Percentiles rank a stretch among this genome's conserved stretches.
Evolutionary conservation across 148 eudicot genomes (phyloP).

Genomic region (Cornus kousa): DNA sequence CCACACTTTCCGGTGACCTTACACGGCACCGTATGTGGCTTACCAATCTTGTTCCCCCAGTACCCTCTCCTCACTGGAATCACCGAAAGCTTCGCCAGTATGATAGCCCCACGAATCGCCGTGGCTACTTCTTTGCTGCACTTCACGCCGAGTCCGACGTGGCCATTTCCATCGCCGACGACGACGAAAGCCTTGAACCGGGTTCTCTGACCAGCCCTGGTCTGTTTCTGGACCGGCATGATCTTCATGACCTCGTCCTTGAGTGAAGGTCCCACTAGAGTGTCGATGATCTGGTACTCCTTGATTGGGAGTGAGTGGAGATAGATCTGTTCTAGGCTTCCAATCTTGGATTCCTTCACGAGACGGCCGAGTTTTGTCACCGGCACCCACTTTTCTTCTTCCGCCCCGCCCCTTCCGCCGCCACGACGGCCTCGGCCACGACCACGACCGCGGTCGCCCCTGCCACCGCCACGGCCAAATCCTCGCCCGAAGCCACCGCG

Average conservation of each 20-base stretch:
- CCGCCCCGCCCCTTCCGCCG: constrained; percentile 42
- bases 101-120: constrained; percentile 68
- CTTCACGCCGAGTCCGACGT: constrained; percentile 73
- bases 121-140: constrained; percentile 77
- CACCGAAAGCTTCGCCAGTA: constrained; percentile 65
- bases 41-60: constrained; percentile 83
- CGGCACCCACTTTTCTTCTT: constrained; percentile 65
- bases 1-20: constrained; percentile 85
- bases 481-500: constrained; percentile 65
- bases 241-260: constrained; percentile 86
- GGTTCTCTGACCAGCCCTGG: constrained; percentile 78
- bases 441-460: constrained; percentile 50
- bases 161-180: constrained; percentile 72
- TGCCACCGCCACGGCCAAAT: constrained; percentile 41
- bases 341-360: constrained; percentile 47
- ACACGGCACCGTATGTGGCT: constrained; percentile 69
- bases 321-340: constrained; percentile 51
- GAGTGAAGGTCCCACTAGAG: constrained; percentile 38
- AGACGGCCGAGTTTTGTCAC: constrained; percentile 66
- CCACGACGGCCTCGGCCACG: constrained; percentile 65
- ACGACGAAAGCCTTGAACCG: constrained; percentile 81
- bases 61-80: constrained; percentile 76
- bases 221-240: constrained; percentile 86
- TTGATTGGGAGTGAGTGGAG: constrained; percentile 74
- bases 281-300: constrained; percentile 66